Evolutionary conservation across 257 asterid genomes (phyloP).

Genomic region (Primulina eburnea): DNA sequence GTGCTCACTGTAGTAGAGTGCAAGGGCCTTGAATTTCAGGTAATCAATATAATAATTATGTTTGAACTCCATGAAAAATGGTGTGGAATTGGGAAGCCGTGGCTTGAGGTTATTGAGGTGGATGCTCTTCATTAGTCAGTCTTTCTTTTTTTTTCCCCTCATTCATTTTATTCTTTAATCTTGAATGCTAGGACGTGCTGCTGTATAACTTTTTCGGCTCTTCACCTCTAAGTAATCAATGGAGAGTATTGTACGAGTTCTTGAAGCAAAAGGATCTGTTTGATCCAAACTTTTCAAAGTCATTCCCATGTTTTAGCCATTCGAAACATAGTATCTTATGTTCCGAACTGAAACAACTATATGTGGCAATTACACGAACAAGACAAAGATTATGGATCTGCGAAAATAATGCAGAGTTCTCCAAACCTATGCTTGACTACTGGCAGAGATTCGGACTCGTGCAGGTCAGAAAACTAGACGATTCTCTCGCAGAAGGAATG

Average conservation of each 20-base stretch:
- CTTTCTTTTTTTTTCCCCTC: background rate
- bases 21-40: slow-evolving; percentile 81
- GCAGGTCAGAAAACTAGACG: slow-evolving; percentile 46
- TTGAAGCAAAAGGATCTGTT: slow-evolving; percentile 42
- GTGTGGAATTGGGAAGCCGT: background rate
- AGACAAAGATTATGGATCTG: slow-evolving; percentile 73
- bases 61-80: background rate
- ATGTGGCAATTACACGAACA: slow-evolving; percentile 68
- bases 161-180: background rate
- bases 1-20: slow-evolving; percentile 57
- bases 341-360: slow-evolving; percentile 61
- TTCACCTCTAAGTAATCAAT: slow-evolving; percentile 56
- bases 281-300: slow-evolving; percentile 28
- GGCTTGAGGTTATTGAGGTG: background rate
- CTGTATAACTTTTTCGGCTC: slow-evolving; percentile 63
- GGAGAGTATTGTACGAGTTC: slow-evolving; percentile 65
- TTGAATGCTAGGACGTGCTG: slow-evolving; percentile 50
- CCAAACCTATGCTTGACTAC: slow-evolving; percentile 58
- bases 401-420: slow-evolving; percentile 46
- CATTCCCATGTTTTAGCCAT: slow-evolving; percentile 45
- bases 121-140: background rate
- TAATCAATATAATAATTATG: slow-evolving; percentile 1
- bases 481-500: slow-evolving; percentile 59
- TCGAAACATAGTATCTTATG: slow-evolving; percentile 57
- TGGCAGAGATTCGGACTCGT: slow-evolving; percentile 59